phyloP scores from a whole-genome alignment of 495 filamentous ascomycete genomes.

The Neurospora sp. region DNA sequence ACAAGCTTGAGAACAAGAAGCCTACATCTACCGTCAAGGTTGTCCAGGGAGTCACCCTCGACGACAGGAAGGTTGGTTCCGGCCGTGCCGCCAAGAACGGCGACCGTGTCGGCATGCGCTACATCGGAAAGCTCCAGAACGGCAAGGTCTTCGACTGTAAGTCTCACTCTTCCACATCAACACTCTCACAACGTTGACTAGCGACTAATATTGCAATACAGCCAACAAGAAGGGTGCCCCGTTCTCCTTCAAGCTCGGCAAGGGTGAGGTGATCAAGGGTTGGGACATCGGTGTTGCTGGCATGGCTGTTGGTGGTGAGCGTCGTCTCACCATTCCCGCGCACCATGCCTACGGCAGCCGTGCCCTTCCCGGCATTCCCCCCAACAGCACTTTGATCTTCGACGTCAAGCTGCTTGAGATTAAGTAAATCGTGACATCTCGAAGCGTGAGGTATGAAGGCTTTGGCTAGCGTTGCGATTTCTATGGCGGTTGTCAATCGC shows the following conservation, averaged over 20 bases:
- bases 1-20: slow-evolving; percentile 33
- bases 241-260: slow-evolving; percentile 87
- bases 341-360: slow-evolving; percentile 80
- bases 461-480: not conserved
- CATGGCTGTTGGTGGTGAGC: slow-evolving; percentile 88
- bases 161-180: slow-evolving; percentile 21
- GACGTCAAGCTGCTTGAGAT: slow-evolving; percentile 80
- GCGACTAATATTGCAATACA: slow-evolving; percentile 30
- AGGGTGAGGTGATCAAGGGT: slow-evolving; percentile 94
- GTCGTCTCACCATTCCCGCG: slow-evolving; percentile 78
- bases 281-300: slow-evolving; percentile 92
- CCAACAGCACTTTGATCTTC: slow-evolving; percentile 83
- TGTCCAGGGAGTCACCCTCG: slow-evolving; percentile 78
- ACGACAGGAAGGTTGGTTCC: slow-evolving; percentile 85
- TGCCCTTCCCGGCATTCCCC: slow-evolving; percentile 67
- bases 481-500: not conserved
- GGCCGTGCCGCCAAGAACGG: slow-evolving; percentile 77
- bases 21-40: slow-evolving; percentile 56
- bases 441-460: not conserved
- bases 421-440: slow-evolving; percentile 31
- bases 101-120: slow-evolving; percentile 80
- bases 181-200: not conserved
- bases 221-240: slow-evolving; percentile 97
- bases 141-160: slow-evolving; percentile 89
- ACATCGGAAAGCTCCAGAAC: slow-evolving; percentile 90